Evolutionary conservation across 2,329 filamentous ascomycete genomes (phyloP).

Genomic region (Rachicladosporium sp.): DNA sequence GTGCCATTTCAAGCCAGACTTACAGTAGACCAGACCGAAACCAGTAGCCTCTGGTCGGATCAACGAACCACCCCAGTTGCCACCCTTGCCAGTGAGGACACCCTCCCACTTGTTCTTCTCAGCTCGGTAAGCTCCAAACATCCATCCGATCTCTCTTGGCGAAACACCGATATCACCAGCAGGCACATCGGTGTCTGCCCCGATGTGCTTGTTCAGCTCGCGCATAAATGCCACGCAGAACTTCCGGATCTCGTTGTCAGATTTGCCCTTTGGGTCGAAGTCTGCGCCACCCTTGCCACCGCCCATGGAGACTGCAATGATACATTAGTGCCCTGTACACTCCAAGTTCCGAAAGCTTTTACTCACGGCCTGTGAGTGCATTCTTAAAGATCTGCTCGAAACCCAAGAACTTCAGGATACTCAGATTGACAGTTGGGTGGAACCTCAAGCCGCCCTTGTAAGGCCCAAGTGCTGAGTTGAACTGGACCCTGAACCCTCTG

Average conservation of each 20-base stretch:
- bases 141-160: constrained; percentile 81
- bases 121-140: constrained; percentile 89
- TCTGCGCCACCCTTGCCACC: constrained; percentile 96
- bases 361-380: constrained; percentile 65
- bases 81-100: constrained; percentile 90
- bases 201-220: constrained; percentile 90
- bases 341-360: too few relatives aligned
- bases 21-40: constrained; percentile 81
- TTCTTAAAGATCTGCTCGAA: constrained; percentile 99
- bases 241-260: constrained; percentile 89
- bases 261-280: constrained; percentile 98
- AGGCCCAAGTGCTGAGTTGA: constrained; percentile 92
- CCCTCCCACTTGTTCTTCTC: constrained; percentile 88
- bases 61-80: constrained; percentile 80
- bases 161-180: constrained; percentile 94
- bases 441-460: constrained; percentile 97
- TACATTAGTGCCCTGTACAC: too few relatives aligned
- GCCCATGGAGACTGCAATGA: constrained; percentile 59
- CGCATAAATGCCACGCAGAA: constrained; percentile 97
- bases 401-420: constrained; percentile 84
- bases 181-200: constrained; percentile 88
- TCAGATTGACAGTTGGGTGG: constrained; percentile 75
- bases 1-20: constrained; percentile 15
- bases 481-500: constrained; percentile 91
- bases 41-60: constrained; percentile 96